These are phyloP conservation scores for Byssothecium circinans DNA, from an alignment of 2,329 filamentous ascomycete genomes.

Conservation along the genomic window DNA sequence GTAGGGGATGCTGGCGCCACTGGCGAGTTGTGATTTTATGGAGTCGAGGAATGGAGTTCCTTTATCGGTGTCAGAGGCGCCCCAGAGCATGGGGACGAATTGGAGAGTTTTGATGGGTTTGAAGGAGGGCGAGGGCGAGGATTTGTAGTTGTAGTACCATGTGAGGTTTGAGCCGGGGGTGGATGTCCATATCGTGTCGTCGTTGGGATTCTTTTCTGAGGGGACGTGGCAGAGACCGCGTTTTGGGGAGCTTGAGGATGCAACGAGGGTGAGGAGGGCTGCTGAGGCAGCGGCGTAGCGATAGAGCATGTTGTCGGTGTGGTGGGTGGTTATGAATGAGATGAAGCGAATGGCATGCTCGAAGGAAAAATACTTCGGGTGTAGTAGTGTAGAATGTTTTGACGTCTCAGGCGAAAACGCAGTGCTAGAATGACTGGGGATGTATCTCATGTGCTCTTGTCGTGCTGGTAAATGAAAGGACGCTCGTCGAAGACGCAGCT, in stretches of 20 bases:
- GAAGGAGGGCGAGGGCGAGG: constrained; percentile 59
- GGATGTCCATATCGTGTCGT: constrained; percentile 67
- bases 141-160: constrained; percentile 84
- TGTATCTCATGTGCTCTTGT: too few relatives aligned
- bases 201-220: constrained; percentile 56
- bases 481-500: too few relatives aligned
- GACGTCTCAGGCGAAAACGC: too few relatives aligned
- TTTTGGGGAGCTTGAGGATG: constrained; percentile 55
- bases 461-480: too few relatives aligned
- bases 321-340: background rate
- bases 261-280: constrained; percentile 7
- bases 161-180: constrained; percentile 61
- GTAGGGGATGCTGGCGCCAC: constrained; percentile 62
- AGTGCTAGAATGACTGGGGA: too few relatives aligned
- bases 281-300: constrained; percentile 1
- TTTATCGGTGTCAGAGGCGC: constrained; percentile 48
- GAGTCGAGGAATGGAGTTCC: constrained; percentile 62
- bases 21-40: constrained; percentile 58
- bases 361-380: too few relatives aligned
- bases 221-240: constrained; percentile 73
- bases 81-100: constrained; percentile 84
- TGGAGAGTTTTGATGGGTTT: constrained; percentile 53
- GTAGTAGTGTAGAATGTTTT: too few relatives aligned
- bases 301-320: constrained; percentile 3
- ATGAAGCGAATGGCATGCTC: too few relatives aligned